A percentile compares a stretch with the other conserved stretches of the same genome.
phyloP scores from a whole-genome alignment of 139 green algal species.

The Chlamydomonas incerta region DNA sequence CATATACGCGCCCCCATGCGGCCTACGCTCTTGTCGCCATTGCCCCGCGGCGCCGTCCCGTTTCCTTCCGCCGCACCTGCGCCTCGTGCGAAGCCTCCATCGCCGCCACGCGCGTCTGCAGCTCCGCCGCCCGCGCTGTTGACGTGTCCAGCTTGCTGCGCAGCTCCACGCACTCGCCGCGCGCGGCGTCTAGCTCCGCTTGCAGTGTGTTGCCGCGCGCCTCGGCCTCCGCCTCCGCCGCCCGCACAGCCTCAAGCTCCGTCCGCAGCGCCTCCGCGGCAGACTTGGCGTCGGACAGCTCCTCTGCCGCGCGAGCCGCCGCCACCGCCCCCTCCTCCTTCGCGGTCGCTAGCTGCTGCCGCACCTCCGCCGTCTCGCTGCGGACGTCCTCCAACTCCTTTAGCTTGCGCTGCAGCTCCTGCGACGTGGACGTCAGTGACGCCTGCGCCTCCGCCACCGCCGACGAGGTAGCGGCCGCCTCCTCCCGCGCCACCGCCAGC shows the following conservation, averaged over 20 bases:
- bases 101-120: conserved; percentile 10
- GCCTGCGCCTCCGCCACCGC: conserved; percentile 24
- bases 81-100: conserved; percentile 28
- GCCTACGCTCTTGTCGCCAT: no score
- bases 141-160: conserved; percentile 6
- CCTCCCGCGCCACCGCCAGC: not conserved
- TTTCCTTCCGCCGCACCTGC: no score
- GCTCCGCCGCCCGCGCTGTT: not conserved
- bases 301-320: not conserved
- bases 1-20: no score
- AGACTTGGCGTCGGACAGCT: conserved; percentile 7
- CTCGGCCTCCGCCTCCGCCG: not conserved
- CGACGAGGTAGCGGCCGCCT: not conserved
- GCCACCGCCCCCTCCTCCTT: conserved; percentile 3
- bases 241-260: not conserved
- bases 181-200: not conserved
- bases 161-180: not conserved
- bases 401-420: not conserved
- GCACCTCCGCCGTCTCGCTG: not conserved
- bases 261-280: not conserved
- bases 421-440: not conserved
- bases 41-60: no score
- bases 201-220: not conserved
- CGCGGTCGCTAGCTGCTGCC: not conserved
- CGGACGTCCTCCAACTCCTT: conserved; percentile 25